These are phyloP conservation scores for Hortiboletus flavorubellus DNA, from an alignment of 768 basidiomycete genomes.

Conservation along the genomic window DNA sequence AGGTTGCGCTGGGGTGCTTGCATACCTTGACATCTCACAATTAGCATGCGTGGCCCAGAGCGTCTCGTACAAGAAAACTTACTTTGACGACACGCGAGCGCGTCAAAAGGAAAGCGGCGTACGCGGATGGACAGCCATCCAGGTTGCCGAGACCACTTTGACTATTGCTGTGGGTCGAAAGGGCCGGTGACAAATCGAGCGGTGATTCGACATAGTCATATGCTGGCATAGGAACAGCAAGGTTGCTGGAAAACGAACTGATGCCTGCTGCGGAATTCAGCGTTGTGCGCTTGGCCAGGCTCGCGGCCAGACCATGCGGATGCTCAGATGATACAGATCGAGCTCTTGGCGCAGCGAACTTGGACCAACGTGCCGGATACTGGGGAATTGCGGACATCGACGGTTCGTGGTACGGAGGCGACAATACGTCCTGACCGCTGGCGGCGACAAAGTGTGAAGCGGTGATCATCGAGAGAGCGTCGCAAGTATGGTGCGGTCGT, in stretches of 20 bases:
- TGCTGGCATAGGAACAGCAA: not conserved
- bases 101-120: constrained; percentile 44
- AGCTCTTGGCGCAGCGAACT: not conserved
- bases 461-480: constrained; percentile 20
- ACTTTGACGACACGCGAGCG: constrained; percentile 56
- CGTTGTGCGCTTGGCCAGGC: constrained; percentile 2
- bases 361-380: constrained; percentile 4
- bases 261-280: not conserved
- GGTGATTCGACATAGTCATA: constrained; percentile 27
- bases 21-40: constrained; percentile 17
- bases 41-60: not conserved
- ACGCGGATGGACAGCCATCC: constrained; percentile 5
- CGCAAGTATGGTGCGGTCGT: not conserved
- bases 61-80: constrained; percentile 18
- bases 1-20: constrained; percentile 21
- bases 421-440: constrained; percentile 1
- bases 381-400: not conserved
- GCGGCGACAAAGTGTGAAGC: not conserved
- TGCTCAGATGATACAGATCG: constrained; percentile 5
- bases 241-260: constrained; percentile 1
- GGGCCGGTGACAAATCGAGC: constrained; percentile 30
- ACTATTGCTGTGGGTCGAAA: constrained; percentile 6
- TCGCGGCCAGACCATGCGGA: not conserved
- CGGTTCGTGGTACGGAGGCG: constrained; percentile 9
- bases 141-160: constrained; percentile 6